Evolutionary conservation across 768 basidiomycete species (phyloP), one percentile per base, ranked within the genome.

Genomic region (Trametes gibbosa): DNA sequence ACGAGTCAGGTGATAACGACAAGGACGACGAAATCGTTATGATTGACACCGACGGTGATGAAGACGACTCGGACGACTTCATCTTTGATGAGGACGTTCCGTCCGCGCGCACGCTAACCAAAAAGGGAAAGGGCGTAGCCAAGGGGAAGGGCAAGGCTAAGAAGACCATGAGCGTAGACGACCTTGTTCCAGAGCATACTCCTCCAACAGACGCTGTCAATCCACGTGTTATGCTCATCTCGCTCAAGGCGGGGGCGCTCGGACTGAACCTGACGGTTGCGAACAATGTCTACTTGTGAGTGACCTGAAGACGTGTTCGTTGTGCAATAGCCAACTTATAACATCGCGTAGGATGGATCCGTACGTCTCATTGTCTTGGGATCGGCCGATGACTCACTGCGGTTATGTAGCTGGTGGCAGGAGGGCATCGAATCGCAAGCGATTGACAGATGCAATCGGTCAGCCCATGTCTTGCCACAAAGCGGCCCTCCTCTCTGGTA

Each of bases 261-360:
- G 93, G 93, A 8, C 73, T 95, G 54, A 95, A 95, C 71, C 72
- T 95, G 63, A 95, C 92, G 64, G 92, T 89, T 19, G 93, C 92
- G 1, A 93, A 93, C 65, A 90, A 94, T 70, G 90, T 91, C 9
- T 89, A 85, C 66, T 72, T 92, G 89, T 90, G 66, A 75, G 85
- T 76, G 23, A 16, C 46, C 41, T 35, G n/a, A 40, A 45, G 6
- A 42, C 16, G 24, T 25, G 12, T 6, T 19, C 8, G 12, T 50
- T 35, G 37, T 24, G 23, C 25, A n/a, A 25, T 61, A 27, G 27
- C 50, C 64, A 3, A 69, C 50, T 2, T 49, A 37, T 37, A 10
- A 32, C 29, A 32, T 32, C 10, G 29, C 29, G 29, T 61, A 90
- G 89, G 35, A 91, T 92, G 90, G 90, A 91, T 67, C 89, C 90